These are phyloP conservation scores for Fusarium guadeloupense DNA, from an alignment of 2,329 filamentous ascomycete species.

Conservation along the genomic window DNA sequence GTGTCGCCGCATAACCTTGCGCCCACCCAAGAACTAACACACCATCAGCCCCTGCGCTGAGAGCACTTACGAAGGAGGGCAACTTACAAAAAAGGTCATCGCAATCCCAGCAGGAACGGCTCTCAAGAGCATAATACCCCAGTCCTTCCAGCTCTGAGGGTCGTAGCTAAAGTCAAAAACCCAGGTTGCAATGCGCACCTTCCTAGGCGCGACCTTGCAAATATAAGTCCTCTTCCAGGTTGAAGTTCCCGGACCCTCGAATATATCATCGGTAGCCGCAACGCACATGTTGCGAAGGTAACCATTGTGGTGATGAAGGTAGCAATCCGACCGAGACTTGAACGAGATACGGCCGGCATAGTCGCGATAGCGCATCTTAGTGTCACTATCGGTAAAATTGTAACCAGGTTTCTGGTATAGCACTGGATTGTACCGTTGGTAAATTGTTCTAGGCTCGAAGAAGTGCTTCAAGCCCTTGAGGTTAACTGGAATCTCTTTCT, in stretches of 20 bases:
- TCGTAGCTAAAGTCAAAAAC: conserved; percentile 43
- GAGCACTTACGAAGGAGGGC: fast-evolving
- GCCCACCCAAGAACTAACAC: conserved; percentile 40
- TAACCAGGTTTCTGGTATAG: conserved; percentile 40
- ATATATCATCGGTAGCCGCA: conserved; percentile 39
- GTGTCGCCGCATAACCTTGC: conserved; percentile 11
- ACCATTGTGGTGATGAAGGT: conserved; percentile 40
- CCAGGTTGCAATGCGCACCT: conserved; percentile 42
- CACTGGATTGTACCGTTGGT: conserved; percentile 34
- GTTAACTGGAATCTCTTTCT: conserved; percentile 41
- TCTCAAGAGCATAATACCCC: conserved; percentile 38
- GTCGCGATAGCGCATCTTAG: conserved; percentile 35
- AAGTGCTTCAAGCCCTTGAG: conserved; percentile 40
- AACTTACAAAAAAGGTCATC: conserved; percentile 38
- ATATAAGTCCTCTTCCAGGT: conserved; percentile 43
- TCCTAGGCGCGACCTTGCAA: conserved; percentile 39
- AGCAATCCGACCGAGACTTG: conserved; percentile 40
- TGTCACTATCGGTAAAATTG: conserved; percentile 24
- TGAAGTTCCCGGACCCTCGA: conserved; percentile 38
- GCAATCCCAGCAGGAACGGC: conserved; percentile 39
- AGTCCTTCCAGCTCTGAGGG: conserved; percentile 41
- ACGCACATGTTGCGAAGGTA: conserved; percentile 43
- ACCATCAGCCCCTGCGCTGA: not conserved
- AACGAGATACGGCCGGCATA: conserved; percentile 35
- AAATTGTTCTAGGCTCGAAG: conserved; percentile 32